Evolutionary conservation across 768 basidiomycete species (phyloP).

Genomic region (Steccherinum ochraceum): DNA sequence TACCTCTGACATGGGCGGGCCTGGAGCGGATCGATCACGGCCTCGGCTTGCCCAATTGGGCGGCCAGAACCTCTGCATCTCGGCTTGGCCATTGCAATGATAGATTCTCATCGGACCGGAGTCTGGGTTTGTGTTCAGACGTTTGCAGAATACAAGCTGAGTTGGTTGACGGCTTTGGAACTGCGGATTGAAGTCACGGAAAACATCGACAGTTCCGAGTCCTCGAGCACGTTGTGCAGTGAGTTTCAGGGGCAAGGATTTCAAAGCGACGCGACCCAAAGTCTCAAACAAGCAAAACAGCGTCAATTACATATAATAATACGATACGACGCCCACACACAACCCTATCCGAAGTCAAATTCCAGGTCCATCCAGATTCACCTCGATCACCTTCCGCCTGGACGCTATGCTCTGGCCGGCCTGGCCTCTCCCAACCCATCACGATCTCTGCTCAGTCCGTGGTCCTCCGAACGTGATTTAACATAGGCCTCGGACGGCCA

Average conservation of each 20-base stretch:
- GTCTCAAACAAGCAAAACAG: neutral
- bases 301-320: neutral
- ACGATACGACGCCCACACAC: neutral
- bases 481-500: neutral
- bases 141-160: neutral
- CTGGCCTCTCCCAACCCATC: neutral
- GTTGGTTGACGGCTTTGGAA: neutral
- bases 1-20: neutral
- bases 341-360: neutral
- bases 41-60: no score
- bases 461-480: neutral
- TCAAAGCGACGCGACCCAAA: neutral
- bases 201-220: no score
- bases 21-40: neutral
- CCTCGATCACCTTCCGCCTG: neutral
- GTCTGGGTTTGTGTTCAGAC: neutral
- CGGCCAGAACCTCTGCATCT: neutral
- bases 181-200: neutral
- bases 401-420: neutral
- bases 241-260: neutral
- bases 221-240: neutral
- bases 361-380: neutral
- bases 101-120: neutral
- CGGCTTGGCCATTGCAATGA: no score
- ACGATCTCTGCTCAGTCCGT: neutral